phyloP scores from a whole-genome alignment of 2,329 filamentous ascomycete species.

The Salinomyces thailandicus region DNA sequence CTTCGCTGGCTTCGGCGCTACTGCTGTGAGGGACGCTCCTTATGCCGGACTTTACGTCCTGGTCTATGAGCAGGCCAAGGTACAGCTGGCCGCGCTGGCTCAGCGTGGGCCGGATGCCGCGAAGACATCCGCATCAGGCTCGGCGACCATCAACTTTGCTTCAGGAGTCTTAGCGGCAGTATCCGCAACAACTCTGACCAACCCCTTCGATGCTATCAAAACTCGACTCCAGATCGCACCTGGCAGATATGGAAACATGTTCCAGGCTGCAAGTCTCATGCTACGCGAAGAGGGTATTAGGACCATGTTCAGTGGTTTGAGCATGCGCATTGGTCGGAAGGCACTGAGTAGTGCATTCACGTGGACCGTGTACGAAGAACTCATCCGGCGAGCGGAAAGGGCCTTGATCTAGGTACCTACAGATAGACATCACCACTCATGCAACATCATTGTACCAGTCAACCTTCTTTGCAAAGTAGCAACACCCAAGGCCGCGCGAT shows the following conservation, averaged over 20 bases:
- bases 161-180: constrained; percentile 74
- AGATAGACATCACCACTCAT: too few relatives aligned
- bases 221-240: constrained; percentile 89
- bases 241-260: constrained; percentile 67
- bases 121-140: constrained; percentile 24
- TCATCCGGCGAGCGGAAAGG: constrained; percentile 62
- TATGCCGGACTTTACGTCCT: constrained; percentile 92
- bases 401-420: constrained; percentile 10
- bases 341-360: constrained; percentile 88
- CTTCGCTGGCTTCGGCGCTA: constrained; percentile 89
- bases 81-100: constrained; percentile 39
- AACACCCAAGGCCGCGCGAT: too few relatives aligned
- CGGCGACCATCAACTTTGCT: constrained; percentile 69
- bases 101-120: background rate
- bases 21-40: constrained; percentile 85
- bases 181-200: constrained; percentile 77
- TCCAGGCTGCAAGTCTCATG: constrained; percentile 68
- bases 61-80: constrained; percentile 81
- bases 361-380: constrained; percentile 94
- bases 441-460: too few relatives aligned
- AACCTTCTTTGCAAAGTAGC: too few relatives aligned
- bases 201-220: constrained; percentile 95
- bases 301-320: constrained; percentile 76
- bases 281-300: constrained; percentile 67
- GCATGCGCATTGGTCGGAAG: constrained; percentile 79